These are phyloP conservation scores for Gentiana dahurica DNA, from an alignment of 257 asterid species.

Conservation along the genomic window DNA sequence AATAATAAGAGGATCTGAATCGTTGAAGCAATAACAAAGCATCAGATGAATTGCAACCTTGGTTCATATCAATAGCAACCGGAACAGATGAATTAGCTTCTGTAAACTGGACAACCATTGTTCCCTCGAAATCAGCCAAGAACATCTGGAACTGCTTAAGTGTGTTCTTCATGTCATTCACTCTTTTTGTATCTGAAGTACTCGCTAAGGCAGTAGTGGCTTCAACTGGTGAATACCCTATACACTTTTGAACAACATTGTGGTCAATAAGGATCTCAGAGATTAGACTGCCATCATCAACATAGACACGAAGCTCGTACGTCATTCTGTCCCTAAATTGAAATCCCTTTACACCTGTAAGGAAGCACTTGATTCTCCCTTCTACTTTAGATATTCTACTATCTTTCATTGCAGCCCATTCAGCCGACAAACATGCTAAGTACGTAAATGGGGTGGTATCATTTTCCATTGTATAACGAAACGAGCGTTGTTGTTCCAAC, in stretches of 20 bases:
- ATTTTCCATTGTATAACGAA: constrained; percentile 36
- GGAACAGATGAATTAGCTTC: constrained; percentile 31
- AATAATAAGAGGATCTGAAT: constrained; percentile 26
- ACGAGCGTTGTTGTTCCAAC: constrained; percentile 33
- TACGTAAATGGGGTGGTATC: constrained; percentile 67
- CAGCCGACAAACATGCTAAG: constrained; percentile 74
- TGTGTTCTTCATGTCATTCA: constrained; percentile 36
- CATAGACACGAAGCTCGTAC: constrained; percentile 63
- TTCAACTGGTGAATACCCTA: constrained; percentile 71
- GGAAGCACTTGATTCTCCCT: constrained; percentile 81
- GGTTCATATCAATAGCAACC: constrained; percentile 66
- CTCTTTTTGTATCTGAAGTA: constrained; percentile 32
- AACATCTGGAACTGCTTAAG: constrained; percentile 55
- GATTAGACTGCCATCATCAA: constrained; percentile 97
- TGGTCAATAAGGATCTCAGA: constrained; percentile 71
- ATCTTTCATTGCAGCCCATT: constrained; percentile 33
- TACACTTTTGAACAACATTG: constrained; percentile 37
- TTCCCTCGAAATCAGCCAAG: constrained; percentile 57
- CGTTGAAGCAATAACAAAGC: constrained; percentile 63
- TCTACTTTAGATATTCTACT: constrained; percentile 27
- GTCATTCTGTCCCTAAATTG: constrained; percentile 42
- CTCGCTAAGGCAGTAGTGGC: constrained; percentile 46
- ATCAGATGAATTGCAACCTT: constrained; percentile 69
- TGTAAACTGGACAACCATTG: constrained; percentile 49
- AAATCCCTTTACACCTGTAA: constrained; percentile 78